Conservation (phyloP, 164 flowering plant genomes). For the Cinnamomum chago region DNA sequence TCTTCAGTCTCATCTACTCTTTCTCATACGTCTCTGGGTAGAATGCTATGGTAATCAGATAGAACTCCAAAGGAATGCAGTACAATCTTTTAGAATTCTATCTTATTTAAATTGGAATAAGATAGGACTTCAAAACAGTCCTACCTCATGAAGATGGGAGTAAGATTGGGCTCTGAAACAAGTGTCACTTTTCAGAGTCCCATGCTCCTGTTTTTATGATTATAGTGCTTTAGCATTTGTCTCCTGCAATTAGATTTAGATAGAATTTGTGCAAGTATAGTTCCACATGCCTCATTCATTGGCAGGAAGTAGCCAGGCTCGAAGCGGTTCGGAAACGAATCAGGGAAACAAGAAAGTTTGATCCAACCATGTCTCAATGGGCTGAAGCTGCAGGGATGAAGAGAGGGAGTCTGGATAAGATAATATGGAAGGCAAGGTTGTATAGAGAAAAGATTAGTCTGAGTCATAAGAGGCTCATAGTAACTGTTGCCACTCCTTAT, state of each 20-base stretch:
- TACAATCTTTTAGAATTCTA: background rate
- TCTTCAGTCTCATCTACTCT: background rate
- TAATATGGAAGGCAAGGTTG: conserved; percentile 35
- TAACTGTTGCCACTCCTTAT: conserved; percentile 49
- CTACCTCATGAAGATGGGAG: background rate
- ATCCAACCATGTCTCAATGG: conserved; percentile 33
- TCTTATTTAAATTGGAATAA: background rate
- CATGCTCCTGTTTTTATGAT: too few species aligned
- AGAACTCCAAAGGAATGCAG: background rate
- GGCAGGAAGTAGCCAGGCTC: conserved; percentile 49
- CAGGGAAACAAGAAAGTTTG: background rate
- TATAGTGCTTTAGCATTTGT: background rate
- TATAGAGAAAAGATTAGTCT: conserved; percentile 35
- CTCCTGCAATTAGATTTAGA: background rate
- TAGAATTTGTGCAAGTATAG: background rate
- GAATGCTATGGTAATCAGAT: too few species aligned
- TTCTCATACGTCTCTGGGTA: background rate
- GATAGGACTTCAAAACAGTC: background rate
- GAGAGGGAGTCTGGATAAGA: conserved; percentile 28
- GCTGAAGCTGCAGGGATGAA: conserved; percentile 39
- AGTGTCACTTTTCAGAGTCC: too few species aligned
- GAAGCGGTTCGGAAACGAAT: conserved; percentile 30
- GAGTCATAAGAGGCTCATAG: conserved; percentile 44
- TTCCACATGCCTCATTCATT: background rate
- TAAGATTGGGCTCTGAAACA: background rate